Percentiles rank a stretch among this genome's conserved stretches.
Evolutionary conservation across 345 rosid genomes (phyloP).

Genomic region (Conringia planisiliqua): DNA sequence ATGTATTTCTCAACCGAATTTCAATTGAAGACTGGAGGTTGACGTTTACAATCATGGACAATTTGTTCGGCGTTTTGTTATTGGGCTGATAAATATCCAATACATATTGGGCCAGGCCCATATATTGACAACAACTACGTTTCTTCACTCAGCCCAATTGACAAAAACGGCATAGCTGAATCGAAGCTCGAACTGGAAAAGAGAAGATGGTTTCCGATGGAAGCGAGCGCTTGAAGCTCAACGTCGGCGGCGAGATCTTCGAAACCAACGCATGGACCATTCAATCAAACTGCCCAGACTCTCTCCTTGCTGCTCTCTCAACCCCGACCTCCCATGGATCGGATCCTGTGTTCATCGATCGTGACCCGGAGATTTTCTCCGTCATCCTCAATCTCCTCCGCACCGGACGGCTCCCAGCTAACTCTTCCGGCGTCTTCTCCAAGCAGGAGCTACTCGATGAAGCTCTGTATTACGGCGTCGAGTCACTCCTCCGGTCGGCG

Average conservation of each 20-base stretch:
- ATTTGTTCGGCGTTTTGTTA: not conserved
- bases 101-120: not conserved
- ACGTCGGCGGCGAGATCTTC: conserved; percentile 85
- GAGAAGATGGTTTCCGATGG: not conserved
- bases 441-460: conserved; percentile 86
- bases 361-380: conserved; percentile 91
- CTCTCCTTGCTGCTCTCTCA: conserved; percentile 75
- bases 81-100: not conserved
- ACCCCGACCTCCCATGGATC: conserved; percentile 38
- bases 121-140: not conserved
- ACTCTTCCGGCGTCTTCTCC: conserved; percentile 50
- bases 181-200: not conserved
- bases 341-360: conserved; percentile 73
- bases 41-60: not conserved
- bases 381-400: conserved; percentile 80
- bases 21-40: not conserved
- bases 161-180: not conserved
- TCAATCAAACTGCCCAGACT: conserved; percentile 71
- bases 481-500: conserved; percentile 58
- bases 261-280: conserved; percentile 79
- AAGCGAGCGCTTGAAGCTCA: conserved; percentile 60
- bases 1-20: not conserved
- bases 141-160: not conserved
- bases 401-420: conserved; percentile 62
- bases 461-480: conserved; percentile 83